Evolutionary conservation across 208 protist genomes (phyloP), one percentile per base, ranked within the genome.

Genomic region (Blastocrithidia nonstop): DNA sequence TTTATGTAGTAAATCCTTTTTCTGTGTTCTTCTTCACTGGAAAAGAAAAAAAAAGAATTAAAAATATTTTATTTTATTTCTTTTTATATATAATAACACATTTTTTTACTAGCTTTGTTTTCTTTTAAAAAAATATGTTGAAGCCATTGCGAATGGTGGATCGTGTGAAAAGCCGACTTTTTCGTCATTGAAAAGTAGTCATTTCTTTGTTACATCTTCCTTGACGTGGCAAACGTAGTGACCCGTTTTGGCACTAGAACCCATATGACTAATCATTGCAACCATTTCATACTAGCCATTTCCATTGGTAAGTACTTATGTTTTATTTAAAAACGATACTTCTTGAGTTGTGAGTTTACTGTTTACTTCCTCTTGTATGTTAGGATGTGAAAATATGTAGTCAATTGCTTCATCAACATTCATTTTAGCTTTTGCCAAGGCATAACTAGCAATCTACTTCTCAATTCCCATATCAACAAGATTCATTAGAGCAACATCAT

Each of bases 131-230:
- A 97, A 87, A 59, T 97, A 97, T 29, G 96, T 26, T 23, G 88
- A 90, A 1, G 83, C 89, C 61, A 95, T 61, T 6, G 81, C 74
- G 47, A 93, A 85, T 7, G 89, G 88, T n/a, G 91, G 87, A 6
- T 84, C 58, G 45, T 82, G 45, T 43, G 87, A 94, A 17, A 69
- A 36, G 11, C 79, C 88, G 0, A 97, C 91, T 50, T 96, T 94
- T 28, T 93, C 76, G 61, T 98, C 95, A 65, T 98, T 98, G 57
- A 93, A 97, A 16, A 96, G 54, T 5, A 96, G 36, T 93, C 94
- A 98, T 40, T 80, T 39, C 13, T 74, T 65, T 0, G 50, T 82
- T 1, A 61, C 52, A 1, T 41, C 42, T 49, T 92, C 77, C 48
- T 83, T 71, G 24, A 95, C 57, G 61, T 94, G 85, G 53, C 76